Evolutionary conservation across 345 rosid genomes (phyloP).

Genomic region (Rhizophora apiculata): DNA sequence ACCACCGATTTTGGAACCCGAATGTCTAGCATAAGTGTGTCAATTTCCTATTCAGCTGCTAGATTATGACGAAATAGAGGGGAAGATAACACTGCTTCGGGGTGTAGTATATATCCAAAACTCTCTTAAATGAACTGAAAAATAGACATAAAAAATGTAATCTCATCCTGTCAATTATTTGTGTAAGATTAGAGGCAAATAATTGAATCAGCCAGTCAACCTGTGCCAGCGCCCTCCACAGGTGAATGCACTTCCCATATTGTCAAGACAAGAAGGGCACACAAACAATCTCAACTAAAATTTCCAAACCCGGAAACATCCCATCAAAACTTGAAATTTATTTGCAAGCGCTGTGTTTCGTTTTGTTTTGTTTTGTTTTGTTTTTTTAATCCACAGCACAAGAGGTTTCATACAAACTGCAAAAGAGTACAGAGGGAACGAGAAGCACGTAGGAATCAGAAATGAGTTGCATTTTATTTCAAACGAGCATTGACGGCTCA

Average conservation of each 20-base stretch:
- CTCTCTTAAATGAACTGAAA: no score
- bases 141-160: no score
- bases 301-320: slow-evolving; percentile 16
- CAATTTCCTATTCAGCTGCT: slow-evolving; percentile 1
- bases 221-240: not conserved
- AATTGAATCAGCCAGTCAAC: not conserved
- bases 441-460: slow-evolving; percentile 7
- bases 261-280: slow-evolving; percentile 9
- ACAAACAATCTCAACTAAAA: slow-evolving; percentile 16
- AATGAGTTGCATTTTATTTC: slow-evolving; percentile 32
- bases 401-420: no score
- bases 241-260: not conserved
- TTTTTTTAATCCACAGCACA: no score
- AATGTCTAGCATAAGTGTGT: not conserved
- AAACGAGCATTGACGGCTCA: slow-evolving; percentile 21
- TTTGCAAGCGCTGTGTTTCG: no score
- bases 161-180: no score
- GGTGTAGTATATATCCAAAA: no score
- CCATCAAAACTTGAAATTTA: slow-evolving; percentile 11
- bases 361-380: no score
- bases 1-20: not conserved
- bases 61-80: not conserved
- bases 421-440: slow-evolving; percentile 7
- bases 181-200: no score
- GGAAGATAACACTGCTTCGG: not conserved